Evolutionary conservation across 83 land plant genomes (phyloP).

Genomic region (Diphasiastrum complanatum): DNA sequence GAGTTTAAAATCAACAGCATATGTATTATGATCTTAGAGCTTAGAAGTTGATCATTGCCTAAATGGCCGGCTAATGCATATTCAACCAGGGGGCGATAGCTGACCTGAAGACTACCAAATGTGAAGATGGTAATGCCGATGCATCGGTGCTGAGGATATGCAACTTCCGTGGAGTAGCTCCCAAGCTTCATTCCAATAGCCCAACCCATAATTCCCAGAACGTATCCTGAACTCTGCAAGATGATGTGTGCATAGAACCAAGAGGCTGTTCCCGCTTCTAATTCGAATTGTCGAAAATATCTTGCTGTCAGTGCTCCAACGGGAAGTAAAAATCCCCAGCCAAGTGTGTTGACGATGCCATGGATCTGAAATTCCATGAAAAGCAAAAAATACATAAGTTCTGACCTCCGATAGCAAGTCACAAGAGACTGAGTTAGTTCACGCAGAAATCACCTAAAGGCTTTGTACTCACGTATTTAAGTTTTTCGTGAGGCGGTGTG

Average conservation of each 20-base stretch:
- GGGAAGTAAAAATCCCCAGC: slow-evolving; percentile 87
- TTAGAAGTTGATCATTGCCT: neutral
- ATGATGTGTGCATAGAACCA: slow-evolving; percentile 88
- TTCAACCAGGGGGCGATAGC: too few relatives aligned
- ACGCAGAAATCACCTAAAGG: too few relatives aligned
- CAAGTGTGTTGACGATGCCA: slow-evolving; percentile 52
- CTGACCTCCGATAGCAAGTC: too few relatives aligned
- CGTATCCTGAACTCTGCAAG: slow-evolving; percentile 47
- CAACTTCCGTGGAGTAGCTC: slow-evolving; percentile 32
- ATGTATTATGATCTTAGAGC: too few relatives aligned
- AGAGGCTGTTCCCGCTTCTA: slow-evolving; percentile 40
- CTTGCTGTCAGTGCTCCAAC: slow-evolving; percentile 67
- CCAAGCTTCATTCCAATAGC: slow-evolving; percentile 59
- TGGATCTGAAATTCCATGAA: too few relatives aligned
- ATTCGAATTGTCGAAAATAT: slow-evolving; percentile 54
- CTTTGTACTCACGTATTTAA: too few relatives aligned
- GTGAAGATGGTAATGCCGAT: slow-evolving; percentile 61
- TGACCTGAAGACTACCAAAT: slow-evolving; percentile 59
- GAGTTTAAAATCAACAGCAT: too few relatives aligned
- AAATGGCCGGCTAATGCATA: neutral
- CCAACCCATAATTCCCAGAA: slow-evolving; percentile 63
- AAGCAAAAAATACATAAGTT: too few relatives aligned
- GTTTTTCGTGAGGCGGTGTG: too few relatives aligned
- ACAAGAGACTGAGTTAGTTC: too few relatives aligned
- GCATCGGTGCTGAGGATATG: slow-evolving; percentile 52